Base-by-base conservation (phyloP, 1,139 yeast species). In the Meyerozyma guilliermondii region DNA sequence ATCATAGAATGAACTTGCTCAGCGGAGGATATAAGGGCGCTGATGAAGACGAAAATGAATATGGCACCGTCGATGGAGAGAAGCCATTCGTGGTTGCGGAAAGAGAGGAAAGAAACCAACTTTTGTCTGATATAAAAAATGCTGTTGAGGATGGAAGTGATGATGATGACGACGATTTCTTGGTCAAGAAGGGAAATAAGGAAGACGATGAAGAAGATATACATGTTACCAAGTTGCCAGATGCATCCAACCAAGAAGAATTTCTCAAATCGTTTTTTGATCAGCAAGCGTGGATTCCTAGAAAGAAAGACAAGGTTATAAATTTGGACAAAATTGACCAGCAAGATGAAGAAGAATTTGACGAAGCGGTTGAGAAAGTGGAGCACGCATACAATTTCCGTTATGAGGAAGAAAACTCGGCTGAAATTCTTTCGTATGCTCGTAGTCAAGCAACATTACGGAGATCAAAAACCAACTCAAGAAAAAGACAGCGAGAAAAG, bases 331-430 rank as follows among this genome's bases (percentile, higher is more conserved):
- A 74, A 48, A 68, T 71, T 42, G 80, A 80, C 45, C 68, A 73
- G 29, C 83, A 80, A 37, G 94, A 81, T 48, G 96, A 88, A 52
- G 94, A 85, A 41, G 91, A 85, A 43, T 92, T 91, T 59, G 98
- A 91, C 40, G 87, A 87, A 41, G 94, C 95, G 1, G 97, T 85
- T 3, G 98, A 94, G 52, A 71, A 80, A 53, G 89, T 88, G 56
- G 99, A 94, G 63, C 79, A 80, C 47, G 97, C 95, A 0, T 92
- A 91, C 66, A 94, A 94, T 57, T 91, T 91, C 73, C 78, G 98
- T 60, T 92, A 79, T 59, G 98, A 94, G 63, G 98, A 92, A 55
- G 88, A 95, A 11, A 81, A 81, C 51, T 78, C 96, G 8, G 87
- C 92, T 0, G 97, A 92, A 57, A 87, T 94, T 61, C 84, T 89